Evolutionary conservation across 352 stramenopile genomes (phyloP).

Genomic region (Globisporangium megalacanthum): DNA sequence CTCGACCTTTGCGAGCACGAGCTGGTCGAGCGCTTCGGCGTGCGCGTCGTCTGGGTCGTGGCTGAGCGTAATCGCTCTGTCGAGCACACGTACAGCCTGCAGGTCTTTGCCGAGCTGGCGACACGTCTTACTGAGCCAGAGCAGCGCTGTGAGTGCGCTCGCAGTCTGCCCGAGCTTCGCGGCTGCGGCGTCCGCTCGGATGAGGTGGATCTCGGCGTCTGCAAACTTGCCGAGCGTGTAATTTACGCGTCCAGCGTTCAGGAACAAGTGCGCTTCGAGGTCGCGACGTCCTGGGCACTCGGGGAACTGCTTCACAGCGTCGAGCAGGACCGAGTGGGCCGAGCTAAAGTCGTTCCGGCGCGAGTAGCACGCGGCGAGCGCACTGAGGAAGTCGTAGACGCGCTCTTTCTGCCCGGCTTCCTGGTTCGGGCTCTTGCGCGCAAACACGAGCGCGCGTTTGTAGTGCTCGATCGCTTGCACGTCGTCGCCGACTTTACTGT

Average conservation of each 20-base stretch:
- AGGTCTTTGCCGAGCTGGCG: conserved; percentile 22
- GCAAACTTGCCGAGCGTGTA: conserved; percentile 44
- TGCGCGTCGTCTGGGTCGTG: conserved; percentile 21
- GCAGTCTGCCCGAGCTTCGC: conserved; percentile 23
- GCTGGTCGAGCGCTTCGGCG: conserved; percentile 33
- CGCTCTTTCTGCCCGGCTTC: conserved; percentile 37
- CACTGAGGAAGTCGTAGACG: conserved; percentile 55
- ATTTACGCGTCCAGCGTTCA: conserved; percentile 55
- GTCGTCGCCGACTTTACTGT: conserved; percentile 47
- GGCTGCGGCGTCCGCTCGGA: conserved; percentile 28
- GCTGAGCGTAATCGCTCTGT: conserved; percentile 12
- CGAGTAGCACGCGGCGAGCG: conserved; percentile 45
- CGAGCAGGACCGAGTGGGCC: conserved; percentile 43
- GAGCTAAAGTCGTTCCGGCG: conserved; percentile 47
- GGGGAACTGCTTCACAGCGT: conserved; percentile 42
- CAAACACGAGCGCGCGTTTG: conserved; percentile 39
- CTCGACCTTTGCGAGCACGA: conserved; percentile 43
- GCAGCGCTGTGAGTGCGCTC: conserved; percentile 35
- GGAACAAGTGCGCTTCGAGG: conserved; percentile 36
- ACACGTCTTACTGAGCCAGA: conserved; percentile 50
- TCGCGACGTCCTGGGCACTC: conserved; percentile 35
- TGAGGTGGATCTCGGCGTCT: conserved; percentile 40
- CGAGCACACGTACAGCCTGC: conserved; percentile 13
- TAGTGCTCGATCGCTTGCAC: conserved; percentile 60
- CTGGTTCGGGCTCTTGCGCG: conserved; percentile 23